These are phyloP conservation scores for Fusarium circinatum DNA, from an alignment of 2,329 filamentous ascomycete species.

Conservation along the genomic window DNA sequence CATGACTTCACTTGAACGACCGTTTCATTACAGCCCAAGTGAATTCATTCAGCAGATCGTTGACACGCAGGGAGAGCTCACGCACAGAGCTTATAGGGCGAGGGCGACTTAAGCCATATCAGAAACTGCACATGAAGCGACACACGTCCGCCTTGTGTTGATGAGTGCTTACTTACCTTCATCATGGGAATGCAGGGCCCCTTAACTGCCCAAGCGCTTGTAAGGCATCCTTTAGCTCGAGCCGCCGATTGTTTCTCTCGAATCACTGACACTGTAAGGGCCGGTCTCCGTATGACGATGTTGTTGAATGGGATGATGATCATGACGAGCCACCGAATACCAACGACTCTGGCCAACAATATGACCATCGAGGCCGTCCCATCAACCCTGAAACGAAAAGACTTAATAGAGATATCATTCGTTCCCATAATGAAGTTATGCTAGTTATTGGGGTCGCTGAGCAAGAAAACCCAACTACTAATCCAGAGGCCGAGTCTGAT, in stretches of 20 bases:
- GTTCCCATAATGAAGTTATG: constrained; percentile 72
- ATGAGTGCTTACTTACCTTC: constrained; percentile 20
- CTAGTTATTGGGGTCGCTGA: constrained; percentile 70
- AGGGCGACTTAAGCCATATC: neutral
- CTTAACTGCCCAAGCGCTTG: constrained; percentile 66
- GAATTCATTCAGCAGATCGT: neutral
- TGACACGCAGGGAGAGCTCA: neutral
- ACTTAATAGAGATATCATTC: constrained; percentile 66
- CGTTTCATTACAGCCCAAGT: neutral
- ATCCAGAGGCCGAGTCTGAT: constrained; percentile 54
- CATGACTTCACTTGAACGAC: constrained; percentile 23
- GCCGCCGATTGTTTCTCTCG: neutral
- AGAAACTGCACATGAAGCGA: neutral
- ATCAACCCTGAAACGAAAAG: constrained; percentile 64
- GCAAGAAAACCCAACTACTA: constrained; percentile 58
- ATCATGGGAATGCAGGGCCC: constrained; percentile 66
- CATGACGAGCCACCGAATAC: constrained; percentile 39
- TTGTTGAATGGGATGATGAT: constrained; percentile 58
- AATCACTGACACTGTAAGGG: constrained; percentile 53
- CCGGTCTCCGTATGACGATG: constrained; percentile 69
- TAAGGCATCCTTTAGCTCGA: constrained; percentile 46
- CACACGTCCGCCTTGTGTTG: neutral
- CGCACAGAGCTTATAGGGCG: neutral
- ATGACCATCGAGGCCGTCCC: constrained; percentile 66
- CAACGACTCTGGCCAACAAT: constrained; percentile 56